Conservation (phyloP, 2,329 filamentous ascomycete species). For the Ilyonectria robusta region DNA sequence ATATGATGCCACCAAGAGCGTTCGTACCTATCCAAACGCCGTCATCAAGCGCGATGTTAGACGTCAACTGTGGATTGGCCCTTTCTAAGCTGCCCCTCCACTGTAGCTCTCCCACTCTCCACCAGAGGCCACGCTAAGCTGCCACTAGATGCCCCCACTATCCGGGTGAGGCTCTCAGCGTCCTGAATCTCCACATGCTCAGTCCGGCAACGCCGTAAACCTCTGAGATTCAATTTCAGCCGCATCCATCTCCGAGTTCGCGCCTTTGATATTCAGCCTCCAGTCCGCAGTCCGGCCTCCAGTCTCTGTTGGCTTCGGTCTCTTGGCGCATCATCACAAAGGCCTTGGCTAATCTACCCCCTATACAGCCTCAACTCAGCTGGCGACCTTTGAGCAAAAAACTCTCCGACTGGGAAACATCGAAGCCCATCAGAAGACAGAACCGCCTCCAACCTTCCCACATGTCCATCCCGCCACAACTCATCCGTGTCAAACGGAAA, state of each 20-base stretch:
- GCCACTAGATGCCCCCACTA: conserved; percentile 19
- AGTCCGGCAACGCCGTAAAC: conserved; percentile 18
- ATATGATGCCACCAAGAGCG: background rate
- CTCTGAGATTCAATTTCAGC: conserved; percentile 8
- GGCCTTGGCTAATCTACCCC: background rate
- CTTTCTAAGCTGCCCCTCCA: background rate
- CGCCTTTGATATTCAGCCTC: background rate
- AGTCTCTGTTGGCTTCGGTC: background rate
- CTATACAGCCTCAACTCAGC: background rate
- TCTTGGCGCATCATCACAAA: background rate
- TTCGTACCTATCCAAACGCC: background rate
- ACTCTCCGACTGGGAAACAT: background rate
- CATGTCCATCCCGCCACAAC: conserved; percentile 71
- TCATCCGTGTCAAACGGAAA: conserved; percentile 75
- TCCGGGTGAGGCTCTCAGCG: conserved; percentile 23
- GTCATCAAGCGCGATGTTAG: background rate
- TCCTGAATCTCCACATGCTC: conserved; percentile 16
- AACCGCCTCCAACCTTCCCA: conserved; percentile 2
- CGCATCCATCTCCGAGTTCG: conserved; percentile 5
- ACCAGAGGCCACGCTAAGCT: conserved; percentile 1
- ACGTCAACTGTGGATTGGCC: conserved; percentile 9
- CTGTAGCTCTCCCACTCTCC: background rate
- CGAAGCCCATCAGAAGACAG: background rate
- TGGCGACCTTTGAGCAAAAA: conserved; percentile 2
- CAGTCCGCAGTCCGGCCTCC: background rate